Conservation (phyloP, 2,329 filamentous ascomycete genomes). For the Ascochyta rabiei region DNA sequence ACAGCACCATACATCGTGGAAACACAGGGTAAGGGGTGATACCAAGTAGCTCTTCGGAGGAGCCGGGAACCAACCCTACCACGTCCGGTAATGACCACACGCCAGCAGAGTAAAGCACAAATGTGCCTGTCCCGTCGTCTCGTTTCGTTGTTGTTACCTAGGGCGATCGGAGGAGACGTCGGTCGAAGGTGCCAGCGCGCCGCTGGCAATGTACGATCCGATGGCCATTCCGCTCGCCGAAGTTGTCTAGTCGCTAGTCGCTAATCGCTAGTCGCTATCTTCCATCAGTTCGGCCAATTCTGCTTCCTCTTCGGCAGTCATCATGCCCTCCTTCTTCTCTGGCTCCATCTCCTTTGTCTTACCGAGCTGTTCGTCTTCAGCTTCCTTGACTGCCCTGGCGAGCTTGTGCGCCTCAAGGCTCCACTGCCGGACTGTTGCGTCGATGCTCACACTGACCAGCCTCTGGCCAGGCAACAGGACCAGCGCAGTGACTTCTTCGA, state of each 20-base stretch:
- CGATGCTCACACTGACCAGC: conserved; percentile 84
- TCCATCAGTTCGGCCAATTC: conserved; percentile 92
- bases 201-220: conserved; percentile 25
- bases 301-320: conserved; percentile 90
- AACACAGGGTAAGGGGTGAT: conserved; percentile 31
- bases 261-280: conserved; percentile 69
- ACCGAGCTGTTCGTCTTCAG: conserved; percentile 57
- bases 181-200: conserved; percentile 27
- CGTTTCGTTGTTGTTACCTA: conserved; percentile 33
- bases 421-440: conserved; percentile 88
- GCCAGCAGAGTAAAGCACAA: conserved; percentile 25
- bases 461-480: conserved; percentile 63
- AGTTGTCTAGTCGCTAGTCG: conserved; percentile 61
- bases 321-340: conserved; percentile 57
- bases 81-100: conserved; percentile 21
- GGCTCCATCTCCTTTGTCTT: conserved; percentile 52
- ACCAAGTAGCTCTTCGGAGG: conserved; percentile 30
- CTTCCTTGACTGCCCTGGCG: conserved; percentile 58
- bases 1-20: conserved; percentile 32
- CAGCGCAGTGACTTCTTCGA: conserved; percentile 87
- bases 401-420: conserved; percentile 68
- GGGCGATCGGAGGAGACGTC: conserved; percentile 28
- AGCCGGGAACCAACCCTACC: conserved; percentile 28
- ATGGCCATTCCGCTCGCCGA: conserved; percentile 27
- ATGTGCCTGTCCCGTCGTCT: conserved; percentile 29